Conservation (phyloP, 495 filamentous ascomycete genomes). For the Chaetomium cochliodes region DNA sequence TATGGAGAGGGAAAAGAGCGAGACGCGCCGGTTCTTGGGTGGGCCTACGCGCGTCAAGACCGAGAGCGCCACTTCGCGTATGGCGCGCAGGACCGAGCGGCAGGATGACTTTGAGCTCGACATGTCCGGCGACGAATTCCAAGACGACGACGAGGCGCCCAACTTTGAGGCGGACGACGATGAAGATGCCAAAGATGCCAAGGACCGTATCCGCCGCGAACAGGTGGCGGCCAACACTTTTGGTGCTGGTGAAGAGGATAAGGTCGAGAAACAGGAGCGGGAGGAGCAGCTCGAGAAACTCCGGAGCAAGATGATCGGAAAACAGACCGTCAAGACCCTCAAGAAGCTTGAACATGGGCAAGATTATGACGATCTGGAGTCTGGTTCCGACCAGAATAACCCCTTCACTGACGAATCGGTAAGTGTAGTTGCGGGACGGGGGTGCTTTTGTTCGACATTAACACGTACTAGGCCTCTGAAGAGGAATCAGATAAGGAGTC, state of each 20-base stretch:
- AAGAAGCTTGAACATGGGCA: conserved; percentile 80
- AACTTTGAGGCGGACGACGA: conserved; percentile 74
- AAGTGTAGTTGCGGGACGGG: conserved; percentile 20
- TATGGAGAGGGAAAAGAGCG: conserved; percentile 50
- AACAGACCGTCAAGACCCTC: conserved; percentile 72
- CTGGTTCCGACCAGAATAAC: conserved; percentile 52
- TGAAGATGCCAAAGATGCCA: conserved; percentile 82
- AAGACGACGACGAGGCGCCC: conserved; percentile 83
- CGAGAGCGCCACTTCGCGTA: conserved; percentile 53
- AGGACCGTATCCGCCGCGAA: conserved; percentile 81
- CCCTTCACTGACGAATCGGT: conserved; percentile 58
- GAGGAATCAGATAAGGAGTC: conserved; percentile 36
- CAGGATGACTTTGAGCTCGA: conserved; percentile 60
- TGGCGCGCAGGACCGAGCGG: conserved; percentile 50
- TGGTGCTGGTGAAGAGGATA: conserved; percentile 76
- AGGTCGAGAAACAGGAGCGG: conserved; percentile 77
- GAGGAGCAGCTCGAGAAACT: conserved; percentile 67
- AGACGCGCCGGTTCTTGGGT: conserved; percentile 47
- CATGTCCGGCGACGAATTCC: conserved; percentile 50
- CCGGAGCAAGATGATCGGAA: conserved; percentile 65
- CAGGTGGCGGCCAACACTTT: conserved; percentile 85
- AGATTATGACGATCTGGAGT: conserved; percentile 77
- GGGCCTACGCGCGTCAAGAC: conserved; percentile 50
- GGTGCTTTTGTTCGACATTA: conserved; percentile 12
- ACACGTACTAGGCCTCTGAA: conserved; percentile 35